A percentile compares a stretch with the other conserved stretches of the same genome.
Evolutionary conservation across 1,284 basidiomycete species (phyloP).

Genomic region (Stereum hirsutum): DNA sequence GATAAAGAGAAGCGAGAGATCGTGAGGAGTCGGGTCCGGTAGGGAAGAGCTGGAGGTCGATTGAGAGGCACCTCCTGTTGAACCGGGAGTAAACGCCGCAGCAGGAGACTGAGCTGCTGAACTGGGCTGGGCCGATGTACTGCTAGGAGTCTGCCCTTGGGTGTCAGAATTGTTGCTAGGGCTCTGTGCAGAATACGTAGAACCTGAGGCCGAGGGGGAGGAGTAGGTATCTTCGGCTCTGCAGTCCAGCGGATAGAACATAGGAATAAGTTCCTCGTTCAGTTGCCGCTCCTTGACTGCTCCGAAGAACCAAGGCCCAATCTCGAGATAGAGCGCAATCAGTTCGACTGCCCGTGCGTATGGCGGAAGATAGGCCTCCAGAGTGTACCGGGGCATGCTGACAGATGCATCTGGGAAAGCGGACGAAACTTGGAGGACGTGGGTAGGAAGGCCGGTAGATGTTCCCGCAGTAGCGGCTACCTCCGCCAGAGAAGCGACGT

Average conservation of each 20-base stretch:
- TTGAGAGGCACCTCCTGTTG: too few species aligned
- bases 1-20: conserved; percentile 13
- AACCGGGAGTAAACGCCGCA: too few species aligned
- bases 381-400: conserved; percentile 19
- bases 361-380: conserved; percentile 41
- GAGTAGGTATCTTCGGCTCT: too few species aligned
- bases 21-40: conserved; percentile 8
- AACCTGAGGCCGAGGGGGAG: conserved; percentile 22
- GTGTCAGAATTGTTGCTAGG: background rate
- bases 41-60: background rate
- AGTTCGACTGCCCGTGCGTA: conserved; percentile 47
- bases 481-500: too few species aligned
- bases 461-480: background rate
- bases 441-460: conserved; percentile 2
- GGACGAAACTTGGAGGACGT: conserved; percentile 35
- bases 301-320: conserved; percentile 72
- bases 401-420: conserved; percentile 42
- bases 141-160: background rate
- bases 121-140: too few species aligned
- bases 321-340: conserved; percentile 55
- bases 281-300: conserved; percentile 54
- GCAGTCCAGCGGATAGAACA: too few species aligned
- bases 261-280: conserved; percentile 15
- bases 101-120: background rate
- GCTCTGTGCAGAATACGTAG: too few species aligned